Evolutionary conservation across 495 filamentous ascomycete species (phyloP), one percentile per base, ranked within the genome.

Genomic region (Aspergillus asperescens): DNA sequence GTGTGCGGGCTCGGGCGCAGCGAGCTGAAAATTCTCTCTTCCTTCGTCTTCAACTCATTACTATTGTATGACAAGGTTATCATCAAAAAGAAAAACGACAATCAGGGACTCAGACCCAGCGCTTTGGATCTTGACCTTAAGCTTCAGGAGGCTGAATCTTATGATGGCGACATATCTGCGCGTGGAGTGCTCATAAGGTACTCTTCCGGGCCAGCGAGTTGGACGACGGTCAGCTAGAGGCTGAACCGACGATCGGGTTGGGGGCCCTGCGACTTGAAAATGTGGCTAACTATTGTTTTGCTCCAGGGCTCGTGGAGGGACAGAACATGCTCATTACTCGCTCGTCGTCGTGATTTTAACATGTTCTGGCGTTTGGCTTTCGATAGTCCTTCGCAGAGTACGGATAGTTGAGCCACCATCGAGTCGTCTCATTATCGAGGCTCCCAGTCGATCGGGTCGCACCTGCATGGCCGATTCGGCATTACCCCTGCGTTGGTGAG

Each of bases 111-210:
- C 1, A 31, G 16, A 32, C 42, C 42, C 42, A 20, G 18, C 18
- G 27, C 25, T 32, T 29, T 46, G 42, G 42, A 15, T 46, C 42
- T 22, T 25, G 7, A 10, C 22, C 16, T 46, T 29, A 46, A 46
- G 42, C 42, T 46, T 32, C 42, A n/a, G 15, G 42, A 46, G 42
- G 42, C 42, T 46, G 27, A 46, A 10, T n/a, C 20, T 22, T 32
- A 27, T 5, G 27, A 46, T 46, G n/a, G 42, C 42, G 42, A 31
- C 20, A 32, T 46, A 31, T 10, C 42, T 16, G 42, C 23, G 25
- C 10, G 42, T 46, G 42, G 25, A 29, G 42, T 46, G 42, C 42
- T 46, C 42, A 31, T 28, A 29, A 32, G 42, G 42, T 46, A n/a
- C 42, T 42, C 27, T 22, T 7, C 4, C 13, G 16, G 20, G n/a